Base-by-base conservation (phyloP, 2,329 filamentous ascomycete species). In the Akanthomyces uredinophilus region DNA sequence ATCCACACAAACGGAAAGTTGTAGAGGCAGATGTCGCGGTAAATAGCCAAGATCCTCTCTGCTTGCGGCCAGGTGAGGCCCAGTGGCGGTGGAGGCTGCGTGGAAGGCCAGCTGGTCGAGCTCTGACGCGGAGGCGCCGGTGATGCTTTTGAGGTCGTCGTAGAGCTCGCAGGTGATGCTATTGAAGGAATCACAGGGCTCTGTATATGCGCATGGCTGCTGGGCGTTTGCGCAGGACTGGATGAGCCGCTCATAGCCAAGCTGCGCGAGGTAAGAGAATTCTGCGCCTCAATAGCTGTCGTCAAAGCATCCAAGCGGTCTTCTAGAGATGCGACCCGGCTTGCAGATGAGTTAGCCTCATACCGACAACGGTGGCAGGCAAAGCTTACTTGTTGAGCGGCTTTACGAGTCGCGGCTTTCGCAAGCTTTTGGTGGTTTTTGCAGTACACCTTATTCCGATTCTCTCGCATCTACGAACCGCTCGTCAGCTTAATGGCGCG, bases 61-160 rank as follows among this genome's bases (percentile, higher is more conserved):
- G 74, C 75, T 57, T 78, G 74, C 11, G 67, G 47, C 77, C 77
- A 79, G 27, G 72, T 74, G 35, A 79, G 65, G 3, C 73, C 74
- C 47, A 76, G 74, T 0, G 73, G 75, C 7, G 70, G 67, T 37
- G 22, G 18, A 22, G 51, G 29, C 32, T 18, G 57, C 50, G 41
- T 35, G 11, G 53, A 59, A 14, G 63, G 49, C n/a, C 46, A 57
- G 24, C n/a, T 52, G 35, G 54, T 60, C 43, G 46, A 62, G 20
- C 37, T 50, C 58, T 32, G 54, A n/a, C 57, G 39, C 49, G 58
- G 29, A 35, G 56, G 32, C 18, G 49, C 57, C n/a, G 57, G 57
- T 14, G 49, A 65, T 20, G 37, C 16, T n/a, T 27, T 50, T 8
- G 53, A 57, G 14, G 53, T 55, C 22, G 47, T 60, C 50, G 41